Base-by-base conservation (phyloP, 139 green algal species). In the Trebouxia sp. region DNA sequence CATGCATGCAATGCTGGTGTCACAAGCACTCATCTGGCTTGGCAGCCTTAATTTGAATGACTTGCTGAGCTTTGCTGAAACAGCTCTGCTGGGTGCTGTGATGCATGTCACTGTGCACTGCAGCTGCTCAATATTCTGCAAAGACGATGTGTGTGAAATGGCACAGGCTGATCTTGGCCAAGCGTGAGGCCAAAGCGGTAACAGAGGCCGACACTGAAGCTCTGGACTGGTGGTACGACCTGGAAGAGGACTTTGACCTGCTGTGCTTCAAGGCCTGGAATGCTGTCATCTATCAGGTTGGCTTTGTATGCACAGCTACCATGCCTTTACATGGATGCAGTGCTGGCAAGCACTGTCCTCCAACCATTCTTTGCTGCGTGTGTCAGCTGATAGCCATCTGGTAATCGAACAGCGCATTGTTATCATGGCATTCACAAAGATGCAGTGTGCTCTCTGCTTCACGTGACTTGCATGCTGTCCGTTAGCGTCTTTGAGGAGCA, bases 251-350 rank as follows among this genome's bases (percentile, higher is more conserved):
- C 77, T 95, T 93, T 79, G 45, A 79, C 9, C 37, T 45, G 6
- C 80, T 93, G 56, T 89, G 84, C 10, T 56, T 72, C 35, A 85
- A 86, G 82, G 85, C 86, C 0, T 93, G 90, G 91, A 93, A 88
- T 67, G 67, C 77, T 26, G 80, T 92, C 38, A 78, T 92, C 32
- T 47, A 86, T 66, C 89, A 93, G 85, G 84, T 92, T 55, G 10
- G 45, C 39, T 6, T 45, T 22, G 24, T 69, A 26, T 10, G 22
- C 56, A 69, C n/a, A 38, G 22, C 26, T 69, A 26, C 26, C 9
- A 39, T 69, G 8, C 17, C 9, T 69, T 37, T 14, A 12, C 32
- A 48, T 50, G 11, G 28, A 75, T 11, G 12, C 26, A 5, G 14
- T 5, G 2, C 24, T 5, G 26, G 26, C 37, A 11, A 39, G 26